phyloP scores from a whole-genome alignment of 2,329 filamentous ascomycete species.

The Raffaelea ambrosiae region DNA sequence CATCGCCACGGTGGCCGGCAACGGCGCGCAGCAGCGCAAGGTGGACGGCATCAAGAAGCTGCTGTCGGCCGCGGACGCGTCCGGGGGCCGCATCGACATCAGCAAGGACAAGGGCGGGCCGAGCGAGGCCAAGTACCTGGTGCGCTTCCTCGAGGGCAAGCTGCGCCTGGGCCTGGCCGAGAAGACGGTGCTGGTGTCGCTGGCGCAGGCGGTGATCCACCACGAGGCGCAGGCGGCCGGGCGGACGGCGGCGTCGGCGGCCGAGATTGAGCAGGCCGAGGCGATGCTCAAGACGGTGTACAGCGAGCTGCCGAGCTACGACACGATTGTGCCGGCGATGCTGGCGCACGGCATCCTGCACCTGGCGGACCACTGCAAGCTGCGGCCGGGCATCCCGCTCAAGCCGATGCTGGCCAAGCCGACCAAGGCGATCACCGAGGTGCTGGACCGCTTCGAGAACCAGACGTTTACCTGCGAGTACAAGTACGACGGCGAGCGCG shows the following conservation, averaged over 20 bases:
- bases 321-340: conserved; percentile 87
- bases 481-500: conserved; percentile 96
- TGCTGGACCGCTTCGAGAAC: conserved; percentile 89
- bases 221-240: conserved; percentile 67
- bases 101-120: conserved; percentile 85
- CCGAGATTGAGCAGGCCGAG: conserved; percentile 77
- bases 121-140: conserved; percentile 89
- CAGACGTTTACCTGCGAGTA: conserved; percentile 98
- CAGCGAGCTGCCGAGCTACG: conserved; percentile 90
- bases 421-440: conserved; percentile 96
- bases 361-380: conserved; percentile 75
- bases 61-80: conserved; percentile 78
- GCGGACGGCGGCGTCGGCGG: conserved; percentile 49
- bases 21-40: conserved; percentile 82
- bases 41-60: conserved; percentile 94
- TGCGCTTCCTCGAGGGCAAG: conserved; percentile 92
- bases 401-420: conserved; percentile 99
- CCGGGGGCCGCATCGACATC: conserved; percentile 76
- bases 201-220: conserved; percentile 79
- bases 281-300: conserved; percentile 83
- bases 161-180: conserved; percentile 86
- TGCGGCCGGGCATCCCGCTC: conserved; percentile 85
- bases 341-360: conserved; percentile 78
- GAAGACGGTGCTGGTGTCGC: conserved; percentile 79
- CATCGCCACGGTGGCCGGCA: conserved; percentile 80